A percentile compares a stretch with the other conserved stretches of the same genome.
Conservation (phyloP, 2,329 filamentous ascomycete species). For the Xylariaceae sp. region DNA sequence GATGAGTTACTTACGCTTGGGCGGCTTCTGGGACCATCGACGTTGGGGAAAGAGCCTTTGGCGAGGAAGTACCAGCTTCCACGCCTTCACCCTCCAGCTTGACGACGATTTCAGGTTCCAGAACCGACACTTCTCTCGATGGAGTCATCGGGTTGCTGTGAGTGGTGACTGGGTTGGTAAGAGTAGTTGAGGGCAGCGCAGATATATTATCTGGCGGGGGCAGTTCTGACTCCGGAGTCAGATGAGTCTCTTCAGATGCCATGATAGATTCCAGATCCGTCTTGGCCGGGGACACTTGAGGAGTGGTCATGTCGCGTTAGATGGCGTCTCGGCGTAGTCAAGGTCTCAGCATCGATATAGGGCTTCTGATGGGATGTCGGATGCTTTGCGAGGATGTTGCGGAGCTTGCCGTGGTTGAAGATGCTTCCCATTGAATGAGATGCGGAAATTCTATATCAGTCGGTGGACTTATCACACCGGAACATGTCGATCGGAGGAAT, state of each 20-base stretch:
- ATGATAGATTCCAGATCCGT: conserved; percentile 25
- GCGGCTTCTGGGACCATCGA: conserved; percentile 18
- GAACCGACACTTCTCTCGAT: conserved; percentile 26
- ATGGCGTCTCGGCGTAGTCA: conserved; percentile 20
- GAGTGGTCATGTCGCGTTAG: conserved; percentile 30
- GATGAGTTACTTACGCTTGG: conserved; percentile 26
- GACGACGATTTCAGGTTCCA: conserved; percentile 32
- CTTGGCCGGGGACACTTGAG: conserved; percentile 26
- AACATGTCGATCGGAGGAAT: conserved; percentile 17
- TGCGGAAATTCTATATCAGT: conserved; percentile 18
- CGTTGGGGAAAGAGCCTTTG: background rate
- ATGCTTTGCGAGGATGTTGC: conserved; percentile 24
- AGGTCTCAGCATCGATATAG: conserved; percentile 29
- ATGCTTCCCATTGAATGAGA: conserved; percentile 28
- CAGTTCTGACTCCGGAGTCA: conserved; percentile 28
- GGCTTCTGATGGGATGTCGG: conserved; percentile 26
- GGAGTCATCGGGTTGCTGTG: conserved; percentile 19
- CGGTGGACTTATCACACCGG: conserved; percentile 21
- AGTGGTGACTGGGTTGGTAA: conserved; percentile 22
- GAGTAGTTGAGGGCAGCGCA: conserved; percentile 22
- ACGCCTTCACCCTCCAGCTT: conserved; percentile 29
- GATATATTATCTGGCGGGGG: conserved; percentile 24
- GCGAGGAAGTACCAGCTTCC: conserved; percentile 20
- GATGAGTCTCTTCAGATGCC: conserved; percentile 28
- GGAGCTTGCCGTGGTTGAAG: conserved; percentile 21